phyloP scores from a whole-genome alignment of 2,329 filamentous ascomycete species.

The Pyrenophora tritici-repentis region DNA sequence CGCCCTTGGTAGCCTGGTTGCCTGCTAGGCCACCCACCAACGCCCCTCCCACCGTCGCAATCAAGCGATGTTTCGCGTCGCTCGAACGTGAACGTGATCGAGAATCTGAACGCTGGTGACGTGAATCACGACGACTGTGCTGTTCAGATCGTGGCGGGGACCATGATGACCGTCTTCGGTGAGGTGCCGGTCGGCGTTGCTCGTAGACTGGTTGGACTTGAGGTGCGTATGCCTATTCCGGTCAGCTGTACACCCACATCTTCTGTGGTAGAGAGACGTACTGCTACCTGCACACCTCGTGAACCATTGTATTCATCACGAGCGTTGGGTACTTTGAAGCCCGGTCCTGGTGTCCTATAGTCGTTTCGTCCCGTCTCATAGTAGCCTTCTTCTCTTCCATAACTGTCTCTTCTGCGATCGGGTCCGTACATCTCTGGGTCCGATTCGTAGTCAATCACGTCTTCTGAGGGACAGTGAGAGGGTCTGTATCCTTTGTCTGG shows the following conservation, averaged over 20 bases:
- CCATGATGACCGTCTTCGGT: slow-evolving; percentile 34
- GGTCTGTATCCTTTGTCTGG: slow-evolving; percentile 15
- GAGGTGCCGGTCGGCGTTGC: slow-evolving; percentile 23
- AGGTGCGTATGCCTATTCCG: slow-evolving; percentile 4
- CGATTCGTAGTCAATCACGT: slow-evolving; percentile 1
- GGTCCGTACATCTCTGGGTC: slow-evolving; percentile 27
- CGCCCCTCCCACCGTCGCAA: slow-evolving; percentile 39
- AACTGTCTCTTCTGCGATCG: slow-evolving; percentile 17
- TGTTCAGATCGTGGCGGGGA: slow-evolving; percentile 32
- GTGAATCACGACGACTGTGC: slow-evolving; percentile 15
- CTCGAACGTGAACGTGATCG: slow-evolving; percentile 31
- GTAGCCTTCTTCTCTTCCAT: slow-evolving; percentile 18
- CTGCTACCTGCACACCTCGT: slow-evolving; percentile 23
- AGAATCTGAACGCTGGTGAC: slow-evolving; percentile 24
- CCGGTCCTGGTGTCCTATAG: slow-evolving; percentile 20
- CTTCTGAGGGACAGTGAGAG: neutral
- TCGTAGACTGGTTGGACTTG: slow-evolving; percentile 6
- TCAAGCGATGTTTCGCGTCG: slow-evolving; percentile 28
- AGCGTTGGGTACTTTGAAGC: slow-evolving; percentile 19
- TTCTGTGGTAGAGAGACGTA: slow-evolving; percentile 12
- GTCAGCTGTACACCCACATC: slow-evolving; percentile 4
- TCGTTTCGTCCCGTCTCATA: slow-evolving; percentile 24
- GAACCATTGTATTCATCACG: slow-evolving; percentile 13
- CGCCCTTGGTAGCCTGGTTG: slow-evolving; percentile 28
- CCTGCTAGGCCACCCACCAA: slow-evolving; percentile 43